Evolutionary conservation across 345 rosid species (phyloP), one percentile per base, ranked within the genome.

Genomic region (Arabis alpina): DNA sequence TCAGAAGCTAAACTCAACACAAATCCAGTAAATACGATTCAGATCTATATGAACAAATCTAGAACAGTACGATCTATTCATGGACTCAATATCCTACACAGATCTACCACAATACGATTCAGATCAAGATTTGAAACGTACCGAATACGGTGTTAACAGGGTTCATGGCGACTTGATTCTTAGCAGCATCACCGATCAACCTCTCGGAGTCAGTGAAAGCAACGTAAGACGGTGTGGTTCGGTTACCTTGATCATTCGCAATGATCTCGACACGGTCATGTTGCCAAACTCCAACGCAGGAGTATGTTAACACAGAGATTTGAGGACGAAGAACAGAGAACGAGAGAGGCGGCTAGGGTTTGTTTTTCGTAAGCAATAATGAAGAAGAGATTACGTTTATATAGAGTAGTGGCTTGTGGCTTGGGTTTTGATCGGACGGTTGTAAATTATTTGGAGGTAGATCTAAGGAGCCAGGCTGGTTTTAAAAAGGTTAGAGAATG

Each of bases 101-200:
- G 76, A 81, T 80, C 78, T 51, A 77, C 10, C 15, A 54, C 41
- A 59, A 8, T 2, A 19, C 1, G 2, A 15, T 2, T 53, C 50
- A 55, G 72, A 73, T 77, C 39, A 23, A n/a, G 53, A 62, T 74
- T 36, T 8, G 2, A 32, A 14, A 41, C 85, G 75, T 79, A 88
- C 88, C 90, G 32, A 84, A 88, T 16, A 86, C 93, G 52, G 93
- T 85, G 82, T 87, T 87, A 4, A 79, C 5, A 0, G 92, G 92
- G 80, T 87, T 87, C 90, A 85, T 87, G 75, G 90, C 90, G 63
- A 88, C 93, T 83, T 88, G 93, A 32, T 88, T 88, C 87, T 88
- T 87, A 6, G 92, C 92, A 0, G 92, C 92, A 78, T 86, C 93
- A 8, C 90, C 93, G 14, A 86, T 86, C 81, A 88, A 76, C 69